These are phyloP conservation scores for Pisolithus marmoratus DNA, from an alignment of 768 basidiomycete genomes.

Conservation along the genomic window DNA sequence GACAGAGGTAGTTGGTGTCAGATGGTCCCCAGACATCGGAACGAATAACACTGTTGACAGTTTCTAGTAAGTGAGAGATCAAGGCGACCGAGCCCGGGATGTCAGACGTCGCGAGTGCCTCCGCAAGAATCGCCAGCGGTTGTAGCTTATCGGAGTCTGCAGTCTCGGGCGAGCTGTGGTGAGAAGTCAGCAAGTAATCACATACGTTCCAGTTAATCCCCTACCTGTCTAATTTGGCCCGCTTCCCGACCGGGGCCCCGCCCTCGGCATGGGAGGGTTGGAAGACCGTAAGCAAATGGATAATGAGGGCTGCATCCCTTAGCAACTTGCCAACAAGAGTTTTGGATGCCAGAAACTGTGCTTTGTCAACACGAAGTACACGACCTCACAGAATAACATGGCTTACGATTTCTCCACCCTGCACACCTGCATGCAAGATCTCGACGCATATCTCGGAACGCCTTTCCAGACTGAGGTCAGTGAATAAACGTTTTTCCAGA, in stretches of 20 bases:
- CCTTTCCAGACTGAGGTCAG: slow-evolving; percentile 43
- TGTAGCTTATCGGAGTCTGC: slow-evolving; percentile 37
- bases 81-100: slow-evolving; percentile 70
- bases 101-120: slow-evolving; percentile 59
- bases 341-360: slow-evolving; percentile 43
- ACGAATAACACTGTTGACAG: slow-evolving; percentile 60
- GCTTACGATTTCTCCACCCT: slow-evolving; percentile 46
- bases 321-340: slow-evolving; percentile 44
- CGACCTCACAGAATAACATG: background rate
- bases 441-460: slow-evolving; percentile 50
- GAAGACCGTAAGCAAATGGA: slow-evolving; percentile 44
- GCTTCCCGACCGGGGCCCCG: slow-evolving; percentile 54
- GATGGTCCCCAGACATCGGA: slow-evolving; percentile 47
- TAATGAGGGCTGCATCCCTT: slow-evolving; percentile 45
- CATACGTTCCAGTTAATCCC: slow-evolving; percentile 9
- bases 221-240: slow-evolving; percentile 55
- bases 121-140: slow-evolving; percentile 55
- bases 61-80: slow-evolving; percentile 65
- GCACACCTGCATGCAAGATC: slow-evolving; percentile 49
- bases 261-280: slow-evolving; percentile 39
- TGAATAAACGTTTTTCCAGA: slow-evolving; percentile 54
- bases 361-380: background rate
- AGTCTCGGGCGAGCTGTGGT: slow-evolving; percentile 13
- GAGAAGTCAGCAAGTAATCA: background rate
- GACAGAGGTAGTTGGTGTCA: slow-evolving; percentile 76